Base-by-base conservation (phyloP, 1,284 basidiomycete genomes). In the Mycena citricolor region DNA sequence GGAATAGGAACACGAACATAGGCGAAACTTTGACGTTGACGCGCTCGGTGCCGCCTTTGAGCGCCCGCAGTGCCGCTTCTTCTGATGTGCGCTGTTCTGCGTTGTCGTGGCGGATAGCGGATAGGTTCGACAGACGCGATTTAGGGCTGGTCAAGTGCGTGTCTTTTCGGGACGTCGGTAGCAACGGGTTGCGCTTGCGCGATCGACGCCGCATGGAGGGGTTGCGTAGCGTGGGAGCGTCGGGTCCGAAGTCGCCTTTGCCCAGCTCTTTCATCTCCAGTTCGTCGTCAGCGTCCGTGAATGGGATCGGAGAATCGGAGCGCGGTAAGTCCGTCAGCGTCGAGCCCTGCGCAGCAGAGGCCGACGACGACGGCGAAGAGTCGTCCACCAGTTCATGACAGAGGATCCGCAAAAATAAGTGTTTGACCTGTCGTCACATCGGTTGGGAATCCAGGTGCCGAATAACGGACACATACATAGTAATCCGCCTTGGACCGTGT, bases 401-500 rank as follows among this genome's bases (percentile, higher is more conserved):
- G 12, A 86, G 67, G 26, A 83, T 59, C 28, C 78, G 78, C 14
- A 86, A 63, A 65, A 86, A 87, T n/a, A 87, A 68, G 56, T 52
- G 51, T n/a, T 39, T 23, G 22, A 20, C 31, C 49, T 51, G 24
- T n/a, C n/a, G n/a, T n/a, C n/a, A n/a, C n/a, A n/a, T n/a, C n/a
- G n/a, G n/a, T n/a, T n/a, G n/a, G n/a, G n/a, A n/a, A n/a, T n/a
- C n/a, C n/a, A n/a, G n/a, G n/a, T n/a, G 8, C 21, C 13, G 16
- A 3, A 32, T 32, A 36, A 2, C 19, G 12, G 12, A 21, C 20
- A 51, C 49, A 2, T 16, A 65, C 61, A 60, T 83, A 87, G 57
- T 86, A 87, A 54, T 86, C 83, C 5, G 72, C 75, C 58, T 87
- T 87, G 7, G 81, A 83, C 32, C 80, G 77, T n/a, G 73, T 69